Base-by-base conservation (phyloP, 441 rosid species). In the Corymbia citriodora region DNA sequence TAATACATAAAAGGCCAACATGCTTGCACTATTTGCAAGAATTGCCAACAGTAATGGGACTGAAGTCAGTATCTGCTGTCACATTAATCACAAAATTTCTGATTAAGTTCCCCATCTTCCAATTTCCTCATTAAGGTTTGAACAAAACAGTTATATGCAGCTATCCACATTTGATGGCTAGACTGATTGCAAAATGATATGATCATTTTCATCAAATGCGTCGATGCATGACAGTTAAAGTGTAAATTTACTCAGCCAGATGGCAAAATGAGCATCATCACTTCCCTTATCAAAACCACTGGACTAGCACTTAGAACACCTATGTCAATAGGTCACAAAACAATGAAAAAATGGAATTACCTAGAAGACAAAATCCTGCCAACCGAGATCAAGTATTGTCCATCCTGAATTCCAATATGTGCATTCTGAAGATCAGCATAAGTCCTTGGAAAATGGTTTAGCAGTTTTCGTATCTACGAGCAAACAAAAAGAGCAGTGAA, bases 371-470 rank as follows among this genome's bases (percentile, higher is more conserved):
- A 68, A 90, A 96, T 83, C 93, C 92, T 95, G 72, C 99, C 99
- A 92, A 97, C 94, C 92, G 97, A 97, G 87, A 97, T 97, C 92
- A 97, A 93, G 94, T 98, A 96, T 92, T 97, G 98, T 72, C 99
- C 99, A 94, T 97, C 99, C 89, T 94, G 95, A 87, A 97, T 93
- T 91, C 96, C 98, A 93, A 92, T 93, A 55, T 94, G 97, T 36
- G 98, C 97, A 91, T 97, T 98, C 94, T 94, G 98, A 90, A 96
- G 94, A 94, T 97, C 99, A 74, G 96, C 99, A 94, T 97, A 97
- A 92, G 98, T 96, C 91, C 97, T 95, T 91, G 99, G 99, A 93
- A 97, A 98, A 95, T 97, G 99, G 94, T 96, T 97, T 90, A 96
- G 91, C 92, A 97, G 91, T 92, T 97, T 96, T 92, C 97, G 93